Base-by-base conservation (phyloP, 768 basidiomycete genomes). In the Ramaria rubella region DNA sequence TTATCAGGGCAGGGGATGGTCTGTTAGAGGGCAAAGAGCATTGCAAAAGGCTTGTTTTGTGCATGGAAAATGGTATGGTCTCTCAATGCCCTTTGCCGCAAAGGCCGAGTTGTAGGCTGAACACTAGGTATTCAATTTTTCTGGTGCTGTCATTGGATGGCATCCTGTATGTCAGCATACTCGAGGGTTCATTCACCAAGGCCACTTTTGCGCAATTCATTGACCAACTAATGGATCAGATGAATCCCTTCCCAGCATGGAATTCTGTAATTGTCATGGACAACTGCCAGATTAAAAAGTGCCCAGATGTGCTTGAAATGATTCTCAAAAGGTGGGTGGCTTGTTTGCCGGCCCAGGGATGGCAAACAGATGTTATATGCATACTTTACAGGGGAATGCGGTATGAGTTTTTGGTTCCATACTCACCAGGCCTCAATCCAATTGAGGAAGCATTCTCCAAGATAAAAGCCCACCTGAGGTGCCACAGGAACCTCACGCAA, bases 381-480 rank as follows among this genome's bases (percentile, higher is more conserved):
- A 26, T 38, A 43, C 26, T 6, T 9, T 27, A 23, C 36, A 30
- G 58, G 15, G 58, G 56, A 7, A 57, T 56, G 55, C 31, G 34
- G 5, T 34, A 42, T 34, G 55, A 49, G 24, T 60, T 55, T 50
- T 57, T 63, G 6, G 67, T 67, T 1, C 33, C 64, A 15, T 69
- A 69, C 52, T 68, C 65, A 0, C 67, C 69, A 3, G 66, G 69
- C 42, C 56, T 62, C 51, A 68, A 67, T 43, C 69, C 67, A 3
- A 68, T 69, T 24, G 64, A 69, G 53, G 57, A 61, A 30, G 66
- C 58, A 1, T 69, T 70, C 42, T 70, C 64, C 0, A 49, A 59
- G 2, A 68, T 70, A 57, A 69, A 70, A 34, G 54, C 63, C 5
- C 59, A 61, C 49, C 55, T 69, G 2, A 55, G 62, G 1, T 46